These are phyloP conservation scores for Penicillium paxilli DNA, from an alignment of 495 filamentous ascomycete genomes.

Conservation along the genomic window DNA sequence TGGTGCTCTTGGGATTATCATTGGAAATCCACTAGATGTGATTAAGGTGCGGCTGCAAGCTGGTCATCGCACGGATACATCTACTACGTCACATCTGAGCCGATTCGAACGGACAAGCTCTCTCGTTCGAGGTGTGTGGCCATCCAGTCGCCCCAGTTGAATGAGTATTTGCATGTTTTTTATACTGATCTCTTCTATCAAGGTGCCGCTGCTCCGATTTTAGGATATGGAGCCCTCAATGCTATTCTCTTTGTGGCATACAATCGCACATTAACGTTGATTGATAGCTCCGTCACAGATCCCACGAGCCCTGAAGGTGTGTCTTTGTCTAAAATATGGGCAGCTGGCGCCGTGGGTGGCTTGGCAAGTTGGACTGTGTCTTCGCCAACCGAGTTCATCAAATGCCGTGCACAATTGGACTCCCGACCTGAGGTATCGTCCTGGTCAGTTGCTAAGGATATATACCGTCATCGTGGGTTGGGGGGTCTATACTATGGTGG, in stretches of 20 bases:
- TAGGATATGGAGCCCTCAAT: slow-evolving; percentile 88
- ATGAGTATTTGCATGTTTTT: background rate
- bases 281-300: slow-evolving; percentile 47
- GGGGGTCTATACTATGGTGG: slow-evolving; percentile 77
- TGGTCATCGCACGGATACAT: slow-evolving; percentile 27
- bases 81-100: slow-evolving; percentile 22
- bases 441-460: slow-evolving; percentile 61
- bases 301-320: slow-evolving; percentile 37
- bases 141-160: background rate
- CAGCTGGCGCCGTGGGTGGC: slow-evolving; percentile 75
- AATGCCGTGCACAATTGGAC: slow-evolving; percentile 75
- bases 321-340: slow-evolving; percentile 57
- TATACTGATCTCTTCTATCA: slow-evolving; percentile 1
- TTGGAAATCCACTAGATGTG: slow-evolving; percentile 86
- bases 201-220: slow-evolving; percentile 77
- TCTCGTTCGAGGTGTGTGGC: slow-evolving; percentile 46
- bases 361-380: slow-evolving; percentile 79
- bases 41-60: slow-evolving; percentile 84
- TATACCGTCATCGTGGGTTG: slow-evolving; percentile 61
- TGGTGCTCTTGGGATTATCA: slow-evolving; percentile 77
- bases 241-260: slow-evolving; percentile 84
- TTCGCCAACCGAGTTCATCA: slow-evolving; percentile 84
- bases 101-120: slow-evolving; percentile 47
- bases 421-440: slow-evolving; percentile 44
- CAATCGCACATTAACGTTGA: slow-evolving; percentile 66